Evolutionary conservation across 495 filamentous ascomycete species (phyloP), one percentile per base, ranked within the genome.

Genomic region (Thozetella sp.): DNA sequence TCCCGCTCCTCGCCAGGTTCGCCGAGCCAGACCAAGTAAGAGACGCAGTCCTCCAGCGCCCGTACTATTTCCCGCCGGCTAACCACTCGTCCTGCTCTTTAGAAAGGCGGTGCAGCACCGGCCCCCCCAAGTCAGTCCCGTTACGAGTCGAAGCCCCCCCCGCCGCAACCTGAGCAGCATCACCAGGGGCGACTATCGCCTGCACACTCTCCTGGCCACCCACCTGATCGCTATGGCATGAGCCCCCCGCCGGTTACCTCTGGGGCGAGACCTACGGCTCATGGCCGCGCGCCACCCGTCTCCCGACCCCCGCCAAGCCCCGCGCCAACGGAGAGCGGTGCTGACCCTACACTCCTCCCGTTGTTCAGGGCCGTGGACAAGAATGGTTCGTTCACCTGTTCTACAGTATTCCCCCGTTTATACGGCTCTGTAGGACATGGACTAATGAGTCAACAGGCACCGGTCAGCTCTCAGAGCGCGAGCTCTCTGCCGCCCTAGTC

Each of bases 301-400:
- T 86, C 86, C n/a, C 76, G 83, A 30, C 89, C 86, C 1, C 88
- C 90, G 1, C 83, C 86, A 20, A 86, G 87, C 20, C 84, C 87
- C 4, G 84, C 84, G 20, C 87, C 88, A 12, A 63, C 66, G 51
- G 85, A 89, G 17, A 73, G 82, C 53, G 80, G 85, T 22, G 83
- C 81, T 0, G 92, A 94, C 65, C 88, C 89, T 27, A 84, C 86
- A 0, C 81, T 99, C 10, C 88, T 91, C 64, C 92, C 90, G 0
- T 80, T 98, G 20, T 99, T 99, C 80, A 86, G 90, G 55, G 91
- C 93, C 0, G 95, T 97, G 15, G 96, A 99, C 74, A 91, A 91
- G 63, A 82, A 89, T 77, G 82, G 88, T 90, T 61, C 59, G 83
- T 63, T 12, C 13, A 50, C 23, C 23, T 24, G 19, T 19, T 55